Conservation (phyloP, 345 rosid species). For the Psidium guajava region DNA sequence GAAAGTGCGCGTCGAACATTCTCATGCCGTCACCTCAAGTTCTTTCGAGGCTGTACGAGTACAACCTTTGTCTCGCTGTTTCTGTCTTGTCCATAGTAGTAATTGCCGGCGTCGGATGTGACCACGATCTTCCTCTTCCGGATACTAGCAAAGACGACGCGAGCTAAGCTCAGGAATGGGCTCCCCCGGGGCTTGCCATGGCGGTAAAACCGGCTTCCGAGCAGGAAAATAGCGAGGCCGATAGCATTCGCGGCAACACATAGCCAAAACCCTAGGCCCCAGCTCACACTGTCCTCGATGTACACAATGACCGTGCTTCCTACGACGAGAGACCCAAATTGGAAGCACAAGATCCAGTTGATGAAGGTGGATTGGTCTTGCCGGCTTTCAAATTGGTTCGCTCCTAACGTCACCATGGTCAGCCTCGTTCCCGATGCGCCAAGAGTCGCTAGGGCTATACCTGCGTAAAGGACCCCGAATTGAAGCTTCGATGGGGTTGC, state of each 20-base stretch:
- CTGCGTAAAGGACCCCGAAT: constrained; percentile 19
- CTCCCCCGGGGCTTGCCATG: constrained; percentile 25
- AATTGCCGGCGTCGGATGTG: constrained; percentile 14
- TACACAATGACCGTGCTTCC: constrained; percentile 25
- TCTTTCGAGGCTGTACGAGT: constrained; percentile 2
- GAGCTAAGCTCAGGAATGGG: constrained; percentile 24
- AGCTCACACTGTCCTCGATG: constrained; percentile 29
- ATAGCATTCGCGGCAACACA: constrained; percentile 15
- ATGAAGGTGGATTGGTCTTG: constrained; percentile 28
- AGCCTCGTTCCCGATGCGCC: constrained; percentile 22
- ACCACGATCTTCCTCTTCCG: constrained; percentile 17
- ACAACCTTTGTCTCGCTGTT: background rate
- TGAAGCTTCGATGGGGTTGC: constrained; percentile 18
- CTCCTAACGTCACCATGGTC: constrained; percentile 24
- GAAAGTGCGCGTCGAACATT: background rate
- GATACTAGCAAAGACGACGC: constrained; percentile 22
- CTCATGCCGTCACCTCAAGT: constrained; percentile 11
- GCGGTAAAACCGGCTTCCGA: constrained; percentile 22
- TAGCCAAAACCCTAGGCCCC: constrained; percentile 41
- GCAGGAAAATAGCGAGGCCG: constrained; percentile 16
- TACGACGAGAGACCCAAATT: constrained; percentile 6
- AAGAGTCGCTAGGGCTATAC: constrained; percentile 14
- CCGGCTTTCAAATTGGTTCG: constrained; percentile 24
- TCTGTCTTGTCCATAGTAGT: constrained; percentile 5
- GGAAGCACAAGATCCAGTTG: constrained; percentile 27